Conservation (phyloP, 163 green algal species). For the Chlorella variabilis region DNA sequence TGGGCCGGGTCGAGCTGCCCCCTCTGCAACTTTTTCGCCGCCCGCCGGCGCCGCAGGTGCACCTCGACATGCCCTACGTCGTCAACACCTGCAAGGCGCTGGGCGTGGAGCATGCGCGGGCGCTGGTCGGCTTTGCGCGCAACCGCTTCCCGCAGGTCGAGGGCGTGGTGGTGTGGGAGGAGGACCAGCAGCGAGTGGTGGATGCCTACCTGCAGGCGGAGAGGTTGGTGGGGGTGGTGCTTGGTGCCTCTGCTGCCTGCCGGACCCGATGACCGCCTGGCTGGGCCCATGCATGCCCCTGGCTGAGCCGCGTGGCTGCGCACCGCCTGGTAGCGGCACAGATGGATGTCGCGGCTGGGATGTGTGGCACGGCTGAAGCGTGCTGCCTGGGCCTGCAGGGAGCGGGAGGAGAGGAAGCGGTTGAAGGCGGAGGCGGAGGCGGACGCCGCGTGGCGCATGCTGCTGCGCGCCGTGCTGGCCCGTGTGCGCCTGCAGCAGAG, state of each 20-base stretch:
- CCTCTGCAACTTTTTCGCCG: too few relatives aligned
- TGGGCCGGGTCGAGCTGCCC: too few relatives aligned
- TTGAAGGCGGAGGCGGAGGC: slow-evolving; percentile 38
- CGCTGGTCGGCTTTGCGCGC: slow-evolving; percentile 81
- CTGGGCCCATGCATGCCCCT: too few relatives aligned
- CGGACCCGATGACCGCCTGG: too few relatives aligned
- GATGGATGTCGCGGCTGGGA: too few relatives aligned
- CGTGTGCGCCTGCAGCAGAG: slow-evolving; percentile 44
- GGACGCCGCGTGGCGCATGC: slow-evolving; percentile 44
- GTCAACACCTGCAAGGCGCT: slow-evolving; percentile 60
- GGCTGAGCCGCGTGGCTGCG: too few relatives aligned
- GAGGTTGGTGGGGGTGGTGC: slow-evolving; percentile 34
- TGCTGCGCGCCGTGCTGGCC: slow-evolving; percentile 49
- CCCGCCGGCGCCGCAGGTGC: slow-evolving; percentile 53
- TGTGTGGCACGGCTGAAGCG: too few relatives aligned
- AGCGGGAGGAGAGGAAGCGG: slow-evolving; percentile 34
- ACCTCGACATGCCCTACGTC: slow-evolving; percentile 65
- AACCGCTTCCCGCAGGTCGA: slow-evolving; percentile 76
- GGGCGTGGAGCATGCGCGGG: slow-evolving; percentile 78
- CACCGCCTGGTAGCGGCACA: too few relatives aligned
- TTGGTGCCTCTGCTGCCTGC: too few relatives aligned
- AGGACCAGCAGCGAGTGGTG: slow-evolving; percentile 47
- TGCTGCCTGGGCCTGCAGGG: too few relatives aligned
- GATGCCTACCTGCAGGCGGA: slow-evolving; percentile 44
- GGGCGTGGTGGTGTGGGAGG: slow-evolving; percentile 87